Evolutionary conservation across 495 filamentous ascomycete species (phyloP).

Genomic region (Neurospora sp.): DNA sequence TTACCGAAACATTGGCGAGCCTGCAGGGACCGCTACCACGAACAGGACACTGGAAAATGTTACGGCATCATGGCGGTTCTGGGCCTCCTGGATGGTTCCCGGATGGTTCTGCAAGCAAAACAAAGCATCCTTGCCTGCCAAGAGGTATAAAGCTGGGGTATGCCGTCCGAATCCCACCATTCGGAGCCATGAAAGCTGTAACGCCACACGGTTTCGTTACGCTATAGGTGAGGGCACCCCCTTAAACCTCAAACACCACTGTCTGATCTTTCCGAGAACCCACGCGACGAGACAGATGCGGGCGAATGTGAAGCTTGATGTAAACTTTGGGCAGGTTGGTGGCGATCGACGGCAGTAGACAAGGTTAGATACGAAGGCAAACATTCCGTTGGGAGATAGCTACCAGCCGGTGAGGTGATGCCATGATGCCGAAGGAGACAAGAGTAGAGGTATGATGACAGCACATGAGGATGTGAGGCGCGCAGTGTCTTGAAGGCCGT

Average conservation of each 20-base stretch:
- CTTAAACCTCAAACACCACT: slow-evolving; percentile 19
- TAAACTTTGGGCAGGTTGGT: background rate
- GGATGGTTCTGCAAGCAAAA: slow-evolving; percentile 11
- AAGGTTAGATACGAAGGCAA: background rate
- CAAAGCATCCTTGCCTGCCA: slow-evolving; percentile 16
- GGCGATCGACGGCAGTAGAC: background rate
- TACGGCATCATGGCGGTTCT: background rate
- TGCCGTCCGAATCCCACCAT: slow-evolving; percentile 6
- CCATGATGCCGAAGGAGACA: background rate
- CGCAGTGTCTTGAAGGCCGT: background rate
- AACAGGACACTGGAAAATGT: background rate
- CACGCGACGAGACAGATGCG: background rate
- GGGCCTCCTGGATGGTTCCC: background rate
- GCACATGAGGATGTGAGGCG: background rate
- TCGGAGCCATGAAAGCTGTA: slow-evolving; percentile 11
- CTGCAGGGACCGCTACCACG: slow-evolving; percentile 2
- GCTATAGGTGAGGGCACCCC: slow-evolving; percentile 14
- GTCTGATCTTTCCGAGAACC: background rate
- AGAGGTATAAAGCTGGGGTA: slow-evolving; percentile 3
- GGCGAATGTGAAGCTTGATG: background rate
- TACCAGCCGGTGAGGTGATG: background rate
- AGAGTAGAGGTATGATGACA: background rate
- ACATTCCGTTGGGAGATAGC: background rate
- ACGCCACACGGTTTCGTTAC: slow-evolving; percentile 14
- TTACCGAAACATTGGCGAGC: slow-evolving; percentile 4